Evolutionary conservation across 2,329 filamentous ascomycete species (phyloP).

Genomic region (Tolypocladium sp.): DNA sequence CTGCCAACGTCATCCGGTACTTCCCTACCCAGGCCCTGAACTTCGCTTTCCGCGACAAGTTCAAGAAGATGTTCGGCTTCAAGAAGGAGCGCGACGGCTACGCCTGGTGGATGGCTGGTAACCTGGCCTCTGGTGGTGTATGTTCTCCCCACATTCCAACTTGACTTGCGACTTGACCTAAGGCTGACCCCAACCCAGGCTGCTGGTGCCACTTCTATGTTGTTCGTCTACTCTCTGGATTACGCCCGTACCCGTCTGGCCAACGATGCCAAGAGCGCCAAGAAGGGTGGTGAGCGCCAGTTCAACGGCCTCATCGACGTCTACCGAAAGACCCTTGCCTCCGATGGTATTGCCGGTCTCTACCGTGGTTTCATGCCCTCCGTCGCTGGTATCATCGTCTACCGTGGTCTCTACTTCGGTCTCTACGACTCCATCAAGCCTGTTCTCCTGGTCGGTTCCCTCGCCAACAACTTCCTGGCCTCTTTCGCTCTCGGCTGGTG

Average conservation of each 20-base stretch:
- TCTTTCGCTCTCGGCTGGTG: slow-evolving; percentile 98
- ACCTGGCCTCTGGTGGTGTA: slow-evolving; percentile 99
- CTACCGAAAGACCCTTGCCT: slow-evolving; percentile 99
- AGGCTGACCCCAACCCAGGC: slow-evolving; percentile 42
- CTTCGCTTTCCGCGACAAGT: slow-evolving; percentile 99
- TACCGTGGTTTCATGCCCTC: slow-evolving; percentile 99
- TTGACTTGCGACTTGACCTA: neutral
- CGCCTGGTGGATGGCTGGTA: slow-evolving; percentile 97
- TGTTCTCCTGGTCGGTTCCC: slow-evolving; percentile 80
- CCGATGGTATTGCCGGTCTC: slow-evolving; percentile 98
- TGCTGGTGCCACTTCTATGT: slow-evolving; percentile 98
- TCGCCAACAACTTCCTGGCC: slow-evolving; percentile 98
- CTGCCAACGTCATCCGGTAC: slow-evolving; percentile 99
- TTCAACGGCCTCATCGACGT: slow-evolving; percentile 99
- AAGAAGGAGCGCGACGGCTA: slow-evolving; percentile 99
- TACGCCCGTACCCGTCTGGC: slow-evolving; percentile 99
- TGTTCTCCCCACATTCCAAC: slow-evolving; percentile 28
- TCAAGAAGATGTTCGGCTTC: slow-evolving; percentile 99
- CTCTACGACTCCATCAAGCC: slow-evolving; percentile 99
- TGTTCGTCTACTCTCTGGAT: slow-evolving; percentile 99
- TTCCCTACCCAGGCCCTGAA: slow-evolving; percentile 99
- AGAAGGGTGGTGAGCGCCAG: slow-evolving; percentile 94
- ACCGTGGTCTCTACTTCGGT: slow-evolving; percentile 99
- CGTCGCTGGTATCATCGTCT: slow-evolving; percentile 97
- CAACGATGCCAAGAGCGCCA: slow-evolving; percentile 99